A percentile compares a stretch with the other conserved stretches of the same genome.
phyloP scores from a whole-genome alignment of 257 asterid genomes.

The Capsicum pubescens region DNA sequence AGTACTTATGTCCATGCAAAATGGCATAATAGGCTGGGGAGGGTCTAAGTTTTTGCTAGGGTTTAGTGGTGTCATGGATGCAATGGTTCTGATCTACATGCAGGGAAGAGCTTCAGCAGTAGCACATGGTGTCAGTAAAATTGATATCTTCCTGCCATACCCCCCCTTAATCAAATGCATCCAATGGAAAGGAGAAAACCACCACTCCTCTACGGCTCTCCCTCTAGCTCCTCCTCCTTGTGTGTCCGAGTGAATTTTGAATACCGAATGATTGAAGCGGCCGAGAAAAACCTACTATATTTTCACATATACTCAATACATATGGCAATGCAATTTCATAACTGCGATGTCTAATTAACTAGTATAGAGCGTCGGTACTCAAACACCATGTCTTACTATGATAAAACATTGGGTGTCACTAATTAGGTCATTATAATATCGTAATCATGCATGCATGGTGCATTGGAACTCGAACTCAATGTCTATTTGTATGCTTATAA shows the following conservation, averaged over 20 bases:
- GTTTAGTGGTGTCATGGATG: constrained; percentile 14
- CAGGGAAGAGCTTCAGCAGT: constrained; percentile 20
- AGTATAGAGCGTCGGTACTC: not conserved
- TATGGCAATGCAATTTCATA: not conserved
- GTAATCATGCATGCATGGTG: not conserved
- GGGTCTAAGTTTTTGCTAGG: constrained; percentile 6
- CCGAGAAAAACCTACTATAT: not conserved
- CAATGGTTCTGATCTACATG: constrained; percentile 15
- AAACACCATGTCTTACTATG: not conserved
- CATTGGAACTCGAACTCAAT: too few relatives aligned
- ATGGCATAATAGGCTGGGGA: not conserved
- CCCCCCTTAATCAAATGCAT: not conserved
- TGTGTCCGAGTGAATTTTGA: not conserved
- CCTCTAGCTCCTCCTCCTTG: not conserved
- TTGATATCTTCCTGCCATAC: constrained; percentile 23
- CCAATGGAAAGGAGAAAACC: not conserved
- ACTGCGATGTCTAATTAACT: not conserved
- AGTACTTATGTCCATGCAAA: constrained; percentile 20
- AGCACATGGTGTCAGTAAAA: constrained; percentile 29
- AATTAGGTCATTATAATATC: not conserved
- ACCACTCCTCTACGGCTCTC: not conserved
- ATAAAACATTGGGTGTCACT: not conserved
- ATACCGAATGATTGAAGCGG: not conserved
- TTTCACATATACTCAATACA: not conserved
- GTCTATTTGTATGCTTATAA: too few relatives aligned